Base-by-base conservation (phyloP, 345 rosid genomes). In the Salix caprea region DNA sequence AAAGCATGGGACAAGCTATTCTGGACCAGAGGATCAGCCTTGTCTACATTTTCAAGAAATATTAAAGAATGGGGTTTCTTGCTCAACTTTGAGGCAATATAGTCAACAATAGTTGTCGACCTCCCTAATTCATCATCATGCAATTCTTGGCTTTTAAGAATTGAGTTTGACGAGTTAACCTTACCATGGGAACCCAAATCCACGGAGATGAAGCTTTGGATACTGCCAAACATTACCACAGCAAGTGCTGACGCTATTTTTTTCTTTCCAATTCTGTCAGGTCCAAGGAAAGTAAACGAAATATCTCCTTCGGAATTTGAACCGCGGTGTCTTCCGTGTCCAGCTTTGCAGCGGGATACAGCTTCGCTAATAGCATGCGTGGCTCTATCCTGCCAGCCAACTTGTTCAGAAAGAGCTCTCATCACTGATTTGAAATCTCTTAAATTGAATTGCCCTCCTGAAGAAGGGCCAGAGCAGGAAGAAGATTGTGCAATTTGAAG, bases 211-310 rank as follows among this genome's bases (percentile, higher is more conserved):
- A 89, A 74, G 76, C 76, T 78, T 40, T 88, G 83, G 71, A 66
- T 78, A 71, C 85, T 83, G 32, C 91, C 88, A 42, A 69, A 89
- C 14, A 93, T 75, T 58, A 83, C 75, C 84, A 90, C 90, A 37
- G 94, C 88, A 60, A 93, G 86, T 37, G 87, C 78, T 39, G 79
- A 78, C 19, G 94, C 97, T 66, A 89, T 82, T 80, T 83, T 89
- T 84, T 77, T 87, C 85, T 91, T 93, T 44, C 94, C 96, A 21
- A 80, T 82, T 76, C 70, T 81, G 73, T 93, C 96, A 39, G 93
- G 91, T 73, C 97, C 96, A 73, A 90, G 86, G 84, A 93, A 88
- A 81, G 86, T 82, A 13, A 93, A 78, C 92, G 93, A 93, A 70
- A 87, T 75, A 77, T 83, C 87, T 72, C 85, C 77, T 78, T 79